Evolutionary conservation across 176 grass and related monocot genomes (phyloP), one percentile per base, ranked within the genome.

Genomic region (Aegilops bicornis): DNA sequence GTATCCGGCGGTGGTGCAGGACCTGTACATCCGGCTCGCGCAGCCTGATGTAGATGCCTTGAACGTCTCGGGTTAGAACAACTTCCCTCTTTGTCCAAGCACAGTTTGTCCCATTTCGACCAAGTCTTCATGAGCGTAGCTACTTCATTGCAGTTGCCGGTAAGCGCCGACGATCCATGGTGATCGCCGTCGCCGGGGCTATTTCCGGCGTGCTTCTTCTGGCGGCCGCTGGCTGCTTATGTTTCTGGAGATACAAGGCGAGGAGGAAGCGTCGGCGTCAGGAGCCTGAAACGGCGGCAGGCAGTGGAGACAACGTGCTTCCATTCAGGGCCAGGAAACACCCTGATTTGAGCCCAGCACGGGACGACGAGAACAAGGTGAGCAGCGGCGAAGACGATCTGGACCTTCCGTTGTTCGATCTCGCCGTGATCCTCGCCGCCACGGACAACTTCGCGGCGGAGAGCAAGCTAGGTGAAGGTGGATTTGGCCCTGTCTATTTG

Each of bases 401-500:
- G 0, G 87, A 88, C 81, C 87, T 88, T 19, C 87, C 87, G 10
- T 15, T 88, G 74, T 39, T 84, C 22, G 87, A 73, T 30, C 81
- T 88, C 19, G 36, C 20, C 14, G 73, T 54, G 73, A 39, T 88
- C 32, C 29, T 50, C 22, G 54, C 12, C 10, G 74, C 81, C 29
- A 91, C 90, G 0, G 67, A 67, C 6, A 77, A 63, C 32, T 91
- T 92, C 16, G 50, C 90, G 8, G 19, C 52, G 1, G 30, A 40
- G 10, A 83, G 54, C 11, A 83, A 89, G 81, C 78, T 92, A 5
- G 87, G 90, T 3, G 75, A 89, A 52, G 90, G 90, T 7, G 90
- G 90, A 6, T 92, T 92, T 37, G 90, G 90, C 60, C 79, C 79
- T 32, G 90, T 92, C 33, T 92, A 89, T 35, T 36, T 36, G 35